phyloP scores from a whole-genome alignment of 495 filamentous ascomycete genomes.

The Hamigera avellanea region DNA sequence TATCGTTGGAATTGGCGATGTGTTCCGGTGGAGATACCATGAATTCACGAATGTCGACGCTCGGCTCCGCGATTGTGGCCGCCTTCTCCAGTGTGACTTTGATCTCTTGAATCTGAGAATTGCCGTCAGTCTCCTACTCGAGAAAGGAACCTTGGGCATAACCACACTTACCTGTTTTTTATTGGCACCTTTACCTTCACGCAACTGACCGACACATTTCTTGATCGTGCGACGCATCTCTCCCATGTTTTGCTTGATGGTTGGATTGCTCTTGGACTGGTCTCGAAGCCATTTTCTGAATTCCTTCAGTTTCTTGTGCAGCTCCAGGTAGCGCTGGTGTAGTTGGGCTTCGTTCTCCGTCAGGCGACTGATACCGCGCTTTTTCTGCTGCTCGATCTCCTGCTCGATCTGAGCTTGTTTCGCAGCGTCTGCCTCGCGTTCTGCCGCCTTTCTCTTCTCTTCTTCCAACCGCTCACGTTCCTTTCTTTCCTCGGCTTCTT shows the following conservation, averaged over 20 bases:
- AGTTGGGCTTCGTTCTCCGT: conserved; percentile 24
- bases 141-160: too few species aligned
- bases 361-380: conserved; percentile 13
- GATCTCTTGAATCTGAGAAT: conserved; percentile 34
- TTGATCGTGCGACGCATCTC: conserved; percentile 63
- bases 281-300: conserved; percentile 47
- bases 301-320: conserved; percentile 64
- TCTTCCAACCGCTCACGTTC: conserved; percentile 27
- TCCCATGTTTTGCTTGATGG: conserved; percentile 55
- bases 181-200: conserved; percentile 50
- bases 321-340: conserved; percentile 51
- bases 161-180: conserved; percentile 29
- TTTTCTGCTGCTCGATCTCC: conserved; percentile 16
- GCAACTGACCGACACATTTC: conserved; percentile 65
- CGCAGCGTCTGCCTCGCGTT: conserved; percentile 9
- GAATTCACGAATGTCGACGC: conserved; percentile 57
- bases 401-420: conserved; percentile 17
- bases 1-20: conserved; percentile 37
- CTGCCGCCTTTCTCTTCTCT: conserved; percentile 24
- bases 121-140: too few species aligned
- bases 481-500: conserved; percentile 42
- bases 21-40: conserved; percentile 45
- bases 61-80: conserved; percentile 34
- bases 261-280: conserved; percentile 34
- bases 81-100: conserved; percentile 33